phyloP scores from a whole-genome alignment of 495 filamentous ascomycete genomes.

The Neurospora intermedia region DNA sequence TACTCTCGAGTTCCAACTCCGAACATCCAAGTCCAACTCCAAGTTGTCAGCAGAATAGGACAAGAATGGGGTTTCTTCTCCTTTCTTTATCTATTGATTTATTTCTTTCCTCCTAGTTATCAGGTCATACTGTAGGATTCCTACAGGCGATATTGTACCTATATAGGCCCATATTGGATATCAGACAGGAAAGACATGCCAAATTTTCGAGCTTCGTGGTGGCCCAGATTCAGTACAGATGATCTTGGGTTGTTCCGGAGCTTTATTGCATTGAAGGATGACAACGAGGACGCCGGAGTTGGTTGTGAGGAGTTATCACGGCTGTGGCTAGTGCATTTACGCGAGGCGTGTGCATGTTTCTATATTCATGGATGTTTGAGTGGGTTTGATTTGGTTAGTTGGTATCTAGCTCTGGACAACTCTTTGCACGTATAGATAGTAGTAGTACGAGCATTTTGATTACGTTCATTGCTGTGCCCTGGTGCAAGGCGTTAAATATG shows the following conservation, averaged over 20 bases:
- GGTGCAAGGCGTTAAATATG: background rate
- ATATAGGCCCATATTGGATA: too few species aligned
- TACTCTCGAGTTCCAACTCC: too few species aligned
- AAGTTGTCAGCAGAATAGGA: too few species aligned
- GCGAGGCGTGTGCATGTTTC: constrained; percentile 16
- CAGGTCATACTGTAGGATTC: too few species aligned
- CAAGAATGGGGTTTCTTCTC: too few species aligned
- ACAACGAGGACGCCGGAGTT: constrained; percentile 76
- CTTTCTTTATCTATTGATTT: too few species aligned
- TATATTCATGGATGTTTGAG: background rate
- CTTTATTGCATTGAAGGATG: constrained; percentile 81
- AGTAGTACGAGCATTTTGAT: background rate
- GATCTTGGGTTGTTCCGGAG: constrained; percentile 37
- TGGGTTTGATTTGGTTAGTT: background rate
- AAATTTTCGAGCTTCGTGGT: too few species aligned
- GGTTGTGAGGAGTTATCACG: constrained; percentile 80
- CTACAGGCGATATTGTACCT: too few species aligned
- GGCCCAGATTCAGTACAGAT: background rate
- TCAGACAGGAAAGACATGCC: too few species aligned
- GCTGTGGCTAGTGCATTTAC: constrained; percentile 81
- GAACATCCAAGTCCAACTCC: too few species aligned
- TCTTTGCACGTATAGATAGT: background rate
- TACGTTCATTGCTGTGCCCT: background rate
- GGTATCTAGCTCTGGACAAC: background rate
- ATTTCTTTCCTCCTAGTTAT: too few species aligned